phyloP scores from a whole-genome alignment of 129 eudicot species.

The Artemisia tridentata region DNA sequence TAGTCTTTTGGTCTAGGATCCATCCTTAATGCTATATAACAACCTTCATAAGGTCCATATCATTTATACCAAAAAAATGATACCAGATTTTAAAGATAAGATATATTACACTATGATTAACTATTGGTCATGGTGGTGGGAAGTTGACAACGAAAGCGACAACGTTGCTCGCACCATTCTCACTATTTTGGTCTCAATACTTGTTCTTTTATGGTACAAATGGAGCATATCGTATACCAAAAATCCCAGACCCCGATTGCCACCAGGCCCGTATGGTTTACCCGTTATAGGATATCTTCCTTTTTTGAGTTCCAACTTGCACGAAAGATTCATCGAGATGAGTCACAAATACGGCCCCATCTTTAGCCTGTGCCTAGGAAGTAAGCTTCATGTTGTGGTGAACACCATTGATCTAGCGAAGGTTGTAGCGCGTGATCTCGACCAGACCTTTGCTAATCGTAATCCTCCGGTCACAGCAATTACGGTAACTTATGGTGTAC shows the following conservation, averaged over 20 bases:
- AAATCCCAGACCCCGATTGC: constrained; percentile 2
- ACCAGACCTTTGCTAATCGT: constrained; percentile 37
- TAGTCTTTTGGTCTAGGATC: neutral
- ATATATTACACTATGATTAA: neutral
- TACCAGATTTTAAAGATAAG: neutral
- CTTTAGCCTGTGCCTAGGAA: constrained; percentile 38
- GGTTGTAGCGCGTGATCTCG: constrained; percentile 28
- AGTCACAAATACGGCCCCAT: constrained; percentile 37
- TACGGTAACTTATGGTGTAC: neutral
- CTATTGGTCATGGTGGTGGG: constrained; percentile 40
- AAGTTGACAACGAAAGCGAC: constrained; percentile 21
- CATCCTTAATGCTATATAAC: neutral
- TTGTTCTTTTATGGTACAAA: constrained; percentile 10
- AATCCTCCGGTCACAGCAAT: neutral
- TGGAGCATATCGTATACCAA: neutral
- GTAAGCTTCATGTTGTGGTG: constrained; percentile 38
- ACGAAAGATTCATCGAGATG: constrained; percentile 33
- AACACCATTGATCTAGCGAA: constrained; percentile 30
- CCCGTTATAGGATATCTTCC: constrained; percentile 44
- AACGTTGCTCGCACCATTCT: constrained; percentile 22
- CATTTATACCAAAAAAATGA: neutral
- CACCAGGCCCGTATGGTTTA: constrained; percentile 39
- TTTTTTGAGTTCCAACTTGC: constrained; percentile 35
- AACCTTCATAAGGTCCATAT: neutral
- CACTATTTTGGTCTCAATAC: constrained; percentile 13